Percentiles rank a stretch among this genome's conserved stretches.
Conservation (phyloP, 2,329 filamentous ascomycete species). For the Ophiognomonia clavigignenti-juglandacearum region DNA sequence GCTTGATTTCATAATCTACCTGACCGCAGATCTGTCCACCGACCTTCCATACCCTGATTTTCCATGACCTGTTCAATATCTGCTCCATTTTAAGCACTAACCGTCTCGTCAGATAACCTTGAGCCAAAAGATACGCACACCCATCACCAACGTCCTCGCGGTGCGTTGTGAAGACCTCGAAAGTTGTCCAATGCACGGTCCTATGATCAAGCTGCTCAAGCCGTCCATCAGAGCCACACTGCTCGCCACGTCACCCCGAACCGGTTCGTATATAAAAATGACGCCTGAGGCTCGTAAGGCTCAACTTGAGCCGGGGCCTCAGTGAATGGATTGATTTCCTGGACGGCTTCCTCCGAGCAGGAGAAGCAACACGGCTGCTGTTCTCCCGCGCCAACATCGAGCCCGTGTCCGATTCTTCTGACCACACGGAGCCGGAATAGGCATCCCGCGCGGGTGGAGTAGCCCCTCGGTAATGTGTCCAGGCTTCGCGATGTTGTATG, state of each 20-base stretch:
- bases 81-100: no score
- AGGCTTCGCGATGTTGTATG: neutral
- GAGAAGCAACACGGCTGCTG: neutral
- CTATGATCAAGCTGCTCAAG: no score
- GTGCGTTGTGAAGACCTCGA: neutral
- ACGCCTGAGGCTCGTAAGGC: conserved; percentile 1
- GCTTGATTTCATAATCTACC: no score
- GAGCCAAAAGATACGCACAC: no score
- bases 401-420: neutral
- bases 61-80: no score
- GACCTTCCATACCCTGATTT: no score
- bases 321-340: neutral
- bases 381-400: neutral
- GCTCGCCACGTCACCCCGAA: neutral
- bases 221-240: no score
- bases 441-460: neutral
- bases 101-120: no score
- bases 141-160: no score
- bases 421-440: neutral
- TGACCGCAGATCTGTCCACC: no score
- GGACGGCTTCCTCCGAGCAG: neutral
- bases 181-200: neutral
- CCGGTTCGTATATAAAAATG: neutral
- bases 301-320: conserved; percentile 4
- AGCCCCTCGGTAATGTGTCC: neutral